Evolutionary conservation across 352 stramenopile species (phyloP).

Genomic region (Phytophthora citricola): DNA sequence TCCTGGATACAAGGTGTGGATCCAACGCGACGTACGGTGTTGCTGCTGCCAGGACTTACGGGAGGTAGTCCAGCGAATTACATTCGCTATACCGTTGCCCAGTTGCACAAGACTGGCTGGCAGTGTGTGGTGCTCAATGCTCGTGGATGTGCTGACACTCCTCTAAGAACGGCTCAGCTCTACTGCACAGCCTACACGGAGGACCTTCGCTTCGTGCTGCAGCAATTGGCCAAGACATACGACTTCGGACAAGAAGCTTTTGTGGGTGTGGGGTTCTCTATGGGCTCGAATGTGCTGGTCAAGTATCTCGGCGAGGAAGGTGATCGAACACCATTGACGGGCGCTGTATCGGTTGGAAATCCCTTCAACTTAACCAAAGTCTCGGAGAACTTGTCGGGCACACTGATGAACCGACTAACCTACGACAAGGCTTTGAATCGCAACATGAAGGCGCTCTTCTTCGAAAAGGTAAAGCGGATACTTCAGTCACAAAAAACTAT

Average conservation of each 20-base stretch:
- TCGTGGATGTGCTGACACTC: slow-evolving; percentile 64
- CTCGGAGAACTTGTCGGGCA: slow-evolving; percentile 46
- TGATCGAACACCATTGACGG: slow-evolving; percentile 43
- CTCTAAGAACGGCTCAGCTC: slow-evolving; percentile 55
- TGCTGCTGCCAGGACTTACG: slow-evolving; percentile 66
- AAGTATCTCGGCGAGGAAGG: slow-evolving; percentile 77
- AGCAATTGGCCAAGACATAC: slow-evolving; percentile 43
- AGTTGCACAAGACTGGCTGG: slow-evolving; percentile 49
- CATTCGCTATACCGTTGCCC: slow-evolving; percentile 59
- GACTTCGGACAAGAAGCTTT: slow-evolving; percentile 49
- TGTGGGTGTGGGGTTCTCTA: slow-evolving; percentile 69
- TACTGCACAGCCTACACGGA: slow-evolving; percentile 74
- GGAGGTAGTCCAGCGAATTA: slow-evolving; percentile 71
- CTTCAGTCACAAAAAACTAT: no score
- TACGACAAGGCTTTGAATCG: slow-evolving; percentile 61
- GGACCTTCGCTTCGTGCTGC: slow-evolving; percentile 57
- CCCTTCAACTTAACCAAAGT: slow-evolving; percentile 67
- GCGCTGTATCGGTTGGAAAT: slow-evolving; percentile 71
- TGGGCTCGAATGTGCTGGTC: slow-evolving; percentile 77
- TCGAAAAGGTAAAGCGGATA: slow-evolving; percentile 39
- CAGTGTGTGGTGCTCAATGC: slow-evolving; percentile 76
- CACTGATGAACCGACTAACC: slow-evolving; percentile 55
- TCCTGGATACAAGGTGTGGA: slow-evolving; percentile 41
- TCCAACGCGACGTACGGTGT: slow-evolving; percentile 38
- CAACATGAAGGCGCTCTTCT: slow-evolving; percentile 68